Base-by-base conservation (phyloP, 768 basidiomycete genomes). In the Calocera cornea region DNA sequence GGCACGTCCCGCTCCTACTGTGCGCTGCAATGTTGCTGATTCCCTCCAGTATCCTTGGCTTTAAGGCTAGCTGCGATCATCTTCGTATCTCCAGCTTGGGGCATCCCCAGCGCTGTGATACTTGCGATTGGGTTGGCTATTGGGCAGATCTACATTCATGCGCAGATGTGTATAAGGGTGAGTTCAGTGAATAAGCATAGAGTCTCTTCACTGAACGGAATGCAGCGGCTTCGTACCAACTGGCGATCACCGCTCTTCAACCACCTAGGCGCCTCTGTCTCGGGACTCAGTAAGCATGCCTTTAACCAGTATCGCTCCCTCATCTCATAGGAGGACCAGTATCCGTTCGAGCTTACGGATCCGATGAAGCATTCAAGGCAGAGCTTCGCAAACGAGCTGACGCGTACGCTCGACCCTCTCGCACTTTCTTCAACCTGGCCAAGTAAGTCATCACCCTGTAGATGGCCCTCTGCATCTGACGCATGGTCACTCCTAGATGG, bases 301-400 rank as follows among this genome's bases (percentile, higher is more conserved):
- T 60, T 19, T 17, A 7, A 3, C 8, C 5, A 29, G 2, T 10
- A 8, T 60, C 31, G 14, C 31, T 60, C 27, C 11, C 7, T 60
- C 31, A 11, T 60, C 54, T 60, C 2, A 27, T 33, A 11, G 10
- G 10, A 29, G 8, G 7, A 8, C 8, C 54, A 60, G 78, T 77
- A 1, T 75, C 86, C 8, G 84, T 90, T 66, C 80, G 87, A 29
- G 88, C 88, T 0, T 90, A 86, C 72, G 83, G 83, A 2, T 84
- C 83, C 5, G 80, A 87, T 75, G 74, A 77, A 34, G 66, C 75
- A 1, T 86, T 81, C 77, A 80, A 73, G 69, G 66, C 68, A 41
- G 78, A 83, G 69, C 80, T 82, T 2, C 73, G 71, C 31, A 49
- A 68, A 31, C 70, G 73, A 7, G 73, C 75, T 7, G 76, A 76